Percentiles rank a stretch among this genome's conserved stretches.
Evolutionary conservation across 1,139 yeast species (phyloP).

Genomic region (Geotrichum bryndzae): DNA sequence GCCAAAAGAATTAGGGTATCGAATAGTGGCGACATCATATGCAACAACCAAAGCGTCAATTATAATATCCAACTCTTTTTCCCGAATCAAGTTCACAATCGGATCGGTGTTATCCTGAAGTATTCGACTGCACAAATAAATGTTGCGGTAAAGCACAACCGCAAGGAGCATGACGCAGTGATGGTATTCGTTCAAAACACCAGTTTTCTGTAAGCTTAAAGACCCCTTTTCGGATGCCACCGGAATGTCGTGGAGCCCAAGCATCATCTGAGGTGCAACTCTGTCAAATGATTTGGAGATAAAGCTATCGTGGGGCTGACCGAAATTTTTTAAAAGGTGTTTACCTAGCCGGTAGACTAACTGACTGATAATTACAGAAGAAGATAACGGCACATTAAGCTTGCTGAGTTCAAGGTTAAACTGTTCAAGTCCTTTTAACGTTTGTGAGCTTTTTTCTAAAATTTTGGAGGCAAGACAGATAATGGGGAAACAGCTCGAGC

Average conservation of each 20-base stretch:
- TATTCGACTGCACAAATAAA: slow-evolving; percentile 1
- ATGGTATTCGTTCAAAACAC: not conserved
- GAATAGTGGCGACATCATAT: slow-evolving; percentile 7
- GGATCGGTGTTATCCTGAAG: not conserved
- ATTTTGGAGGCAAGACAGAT: slow-evolving; percentile 7
- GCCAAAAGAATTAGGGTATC: slow-evolving; percentile 6
- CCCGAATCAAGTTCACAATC: not conserved
- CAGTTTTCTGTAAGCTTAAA: not conserved
- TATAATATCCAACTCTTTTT: slow-evolving; percentile 3
- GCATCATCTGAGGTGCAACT: not conserved
- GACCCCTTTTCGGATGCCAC: not conserved
- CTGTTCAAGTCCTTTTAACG: slow-evolving; percentile 4
- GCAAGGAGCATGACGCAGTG: slow-evolving; percentile 4
- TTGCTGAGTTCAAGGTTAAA: slow-evolving; percentile 4
- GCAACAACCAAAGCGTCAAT: slow-evolving; percentile 4
- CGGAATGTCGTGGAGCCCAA: slow-evolving; percentile 1
- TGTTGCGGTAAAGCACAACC: slow-evolving; percentile 5
- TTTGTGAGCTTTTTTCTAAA: slow-evolving; percentile 6
- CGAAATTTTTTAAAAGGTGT: not conserved
- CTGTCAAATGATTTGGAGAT: not conserved
- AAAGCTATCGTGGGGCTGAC: not conserved
- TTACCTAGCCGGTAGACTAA: slow-evolving; percentile 2
- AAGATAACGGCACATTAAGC: slow-evolving; percentile 6
- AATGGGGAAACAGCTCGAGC: slow-evolving; percentile 2
- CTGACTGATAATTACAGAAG: slow-evolving; percentile 7